phyloP scores from a whole-genome alignment of 176 grass and related monocot genomes.

The Tillandsia fasciculata region DNA sequence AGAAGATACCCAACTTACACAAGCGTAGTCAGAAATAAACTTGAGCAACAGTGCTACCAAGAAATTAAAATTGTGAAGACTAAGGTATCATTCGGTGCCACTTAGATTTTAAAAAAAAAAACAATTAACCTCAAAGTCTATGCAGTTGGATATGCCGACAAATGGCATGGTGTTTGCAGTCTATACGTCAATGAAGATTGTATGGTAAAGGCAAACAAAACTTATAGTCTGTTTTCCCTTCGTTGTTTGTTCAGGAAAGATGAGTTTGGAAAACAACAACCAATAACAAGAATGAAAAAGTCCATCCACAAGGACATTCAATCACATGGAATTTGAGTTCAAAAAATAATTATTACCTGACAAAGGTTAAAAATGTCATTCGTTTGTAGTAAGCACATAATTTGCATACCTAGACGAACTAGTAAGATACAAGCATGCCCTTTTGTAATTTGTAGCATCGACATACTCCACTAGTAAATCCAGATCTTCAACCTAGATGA shows the following conservation, averaged over 20 bases:
- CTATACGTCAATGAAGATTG: too few species aligned
- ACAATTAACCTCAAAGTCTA: too few species aligned
- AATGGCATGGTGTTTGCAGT: too few species aligned
- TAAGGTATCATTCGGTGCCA: too few species aligned
- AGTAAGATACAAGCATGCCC: conserved; percentile 84
- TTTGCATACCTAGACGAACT: conserved; percentile 74
- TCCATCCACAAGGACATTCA: background rate
- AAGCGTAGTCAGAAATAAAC: background rate
- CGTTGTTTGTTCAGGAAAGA: background rate
- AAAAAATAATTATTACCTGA: too few species aligned
- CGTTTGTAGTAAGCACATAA: background rate
- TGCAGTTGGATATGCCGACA: too few species aligned
- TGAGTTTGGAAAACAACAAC: background rate
- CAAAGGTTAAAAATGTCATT: too few species aligned
- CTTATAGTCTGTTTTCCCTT: too few species aligned
- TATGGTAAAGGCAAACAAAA: too few species aligned
- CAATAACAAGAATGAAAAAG: too few species aligned
- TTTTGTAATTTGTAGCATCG: conserved; percentile 77
- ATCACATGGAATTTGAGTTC: too few species aligned
- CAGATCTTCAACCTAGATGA: conserved; percentile 78
- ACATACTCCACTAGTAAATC: conserved; percentile 96
- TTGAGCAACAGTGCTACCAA: background rate
- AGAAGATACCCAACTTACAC: background rate
- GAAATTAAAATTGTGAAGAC: background rate
- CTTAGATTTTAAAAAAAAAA: too few species aligned